Conservation (phyloP, 352 stramenopile genomes). For the Globisporangium rhizosaccharum region DNA sequence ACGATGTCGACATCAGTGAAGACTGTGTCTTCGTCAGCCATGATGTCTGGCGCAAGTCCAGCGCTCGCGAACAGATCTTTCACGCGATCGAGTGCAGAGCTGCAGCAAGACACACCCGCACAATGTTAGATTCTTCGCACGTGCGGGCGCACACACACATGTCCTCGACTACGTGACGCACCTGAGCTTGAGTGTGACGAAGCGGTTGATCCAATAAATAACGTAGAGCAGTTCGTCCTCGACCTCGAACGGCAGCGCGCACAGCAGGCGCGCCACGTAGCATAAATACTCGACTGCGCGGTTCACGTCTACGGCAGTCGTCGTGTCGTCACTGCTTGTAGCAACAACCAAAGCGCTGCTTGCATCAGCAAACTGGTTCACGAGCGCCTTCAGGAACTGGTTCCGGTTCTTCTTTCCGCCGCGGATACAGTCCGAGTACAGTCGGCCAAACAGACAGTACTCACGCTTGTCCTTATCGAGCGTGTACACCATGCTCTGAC, state of each 20-base stretch:
- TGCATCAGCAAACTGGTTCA: constrained; percentile 68
- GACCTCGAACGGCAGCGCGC: constrained; percentile 68
- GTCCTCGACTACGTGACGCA: constrained; percentile 19
- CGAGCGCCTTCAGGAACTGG: constrained; percentile 59
- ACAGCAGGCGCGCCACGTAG: constrained; percentile 67
- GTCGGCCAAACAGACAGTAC: constrained; percentile 61
- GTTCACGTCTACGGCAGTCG: constrained; percentile 6
- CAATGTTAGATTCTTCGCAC: not conserved
- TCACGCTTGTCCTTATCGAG: constrained; percentile 66
- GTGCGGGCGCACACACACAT: constrained; percentile 1
- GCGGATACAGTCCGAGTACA: constrained; percentile 68
- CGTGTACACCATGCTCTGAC: constrained; percentile 35
- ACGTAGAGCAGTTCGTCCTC: constrained; percentile 82
- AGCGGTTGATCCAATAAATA: constrained; percentile 86
- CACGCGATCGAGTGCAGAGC: constrained; percentile 45
- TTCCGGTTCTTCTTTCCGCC: constrained; percentile 30
- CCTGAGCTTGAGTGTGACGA: constrained; percentile 73
- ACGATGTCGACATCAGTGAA: constrained; percentile 33
- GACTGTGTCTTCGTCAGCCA: constrained; percentile 45
- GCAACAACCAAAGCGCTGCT: constrained; percentile 24
- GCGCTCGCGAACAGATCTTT: constrained; percentile 40
- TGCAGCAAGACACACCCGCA: constrained; percentile 13
- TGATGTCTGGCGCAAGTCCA: constrained; percentile 29
- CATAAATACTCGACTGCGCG: constrained; percentile 61
- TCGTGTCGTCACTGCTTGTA: not conserved